phyloP scores from a whole-genome alignment of 2,329 filamentous ascomycete genomes.

The Monilinia fructigena region DNA sequence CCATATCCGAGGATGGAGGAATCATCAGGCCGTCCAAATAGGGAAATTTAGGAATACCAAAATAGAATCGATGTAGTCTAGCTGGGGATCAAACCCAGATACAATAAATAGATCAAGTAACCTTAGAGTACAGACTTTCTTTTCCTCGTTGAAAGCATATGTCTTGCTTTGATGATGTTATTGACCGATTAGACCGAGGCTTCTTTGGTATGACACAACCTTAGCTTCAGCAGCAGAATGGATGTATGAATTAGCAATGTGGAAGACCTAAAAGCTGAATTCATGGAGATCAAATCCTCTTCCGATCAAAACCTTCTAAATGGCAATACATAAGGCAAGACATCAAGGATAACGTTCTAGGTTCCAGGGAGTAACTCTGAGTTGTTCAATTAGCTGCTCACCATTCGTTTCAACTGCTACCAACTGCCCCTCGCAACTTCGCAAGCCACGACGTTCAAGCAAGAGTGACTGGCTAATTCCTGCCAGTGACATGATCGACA shows the following conservation, averaged over 20 bases:
- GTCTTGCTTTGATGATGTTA: conserved; percentile 7
- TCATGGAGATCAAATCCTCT: conserved; percentile 11
- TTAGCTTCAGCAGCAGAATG: conserved; percentile 20
- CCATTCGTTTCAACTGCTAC: conserved; percentile 20
- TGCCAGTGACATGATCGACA: conserved; percentile 23
- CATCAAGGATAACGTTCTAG: conserved; percentile 9
- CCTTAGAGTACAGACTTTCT: too few relatives aligned
- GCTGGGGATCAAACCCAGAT: background rate
- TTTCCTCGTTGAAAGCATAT: conserved; percentile 4
- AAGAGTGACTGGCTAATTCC: conserved; percentile 16
- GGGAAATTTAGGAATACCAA: background rate
- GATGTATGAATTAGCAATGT: conserved; percentile 1
- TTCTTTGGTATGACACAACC: conserved; percentile 12
- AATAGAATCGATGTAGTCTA: background rate
- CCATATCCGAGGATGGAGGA: background rate
- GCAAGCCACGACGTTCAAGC: conserved; percentile 21
- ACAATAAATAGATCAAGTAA: background rate
- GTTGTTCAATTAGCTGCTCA: conserved; percentile 16
- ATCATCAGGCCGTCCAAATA: background rate
- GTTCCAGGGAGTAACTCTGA: conserved; percentile 5
- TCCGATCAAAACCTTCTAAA: background rate
- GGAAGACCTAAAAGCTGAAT: conserved; percentile 20
- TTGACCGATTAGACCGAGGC: conserved; percentile 4
- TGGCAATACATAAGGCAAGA: conserved; percentile 19
- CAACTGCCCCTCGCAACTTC: conserved; percentile 5